Percentiles rank a stretch among this genome's conserved stretches.
Evolutionary conservation across 169 alveolate species (phyloP).

Genomic region (Cryptosporidium ryanae): DNA sequence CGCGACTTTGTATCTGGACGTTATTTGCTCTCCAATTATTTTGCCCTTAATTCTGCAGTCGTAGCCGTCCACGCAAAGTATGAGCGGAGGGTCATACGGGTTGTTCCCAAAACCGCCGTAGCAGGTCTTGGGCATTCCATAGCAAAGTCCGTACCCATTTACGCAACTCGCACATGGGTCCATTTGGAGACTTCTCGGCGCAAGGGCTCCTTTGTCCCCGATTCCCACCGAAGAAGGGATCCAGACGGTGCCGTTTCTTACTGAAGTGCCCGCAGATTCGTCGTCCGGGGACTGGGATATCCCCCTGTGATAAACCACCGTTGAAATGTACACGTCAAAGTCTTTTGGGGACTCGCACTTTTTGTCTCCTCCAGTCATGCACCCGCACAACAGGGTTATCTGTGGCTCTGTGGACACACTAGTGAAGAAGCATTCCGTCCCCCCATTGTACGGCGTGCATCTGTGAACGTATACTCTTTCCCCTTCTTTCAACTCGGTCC

Average conservation of each 20-base stretch:
- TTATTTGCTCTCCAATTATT: conserved; percentile 65
- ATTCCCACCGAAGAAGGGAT: background rate
- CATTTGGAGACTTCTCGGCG: conserved; percentile 15
- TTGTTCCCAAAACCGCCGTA: conserved; percentile 74
- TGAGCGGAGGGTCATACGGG: conserved; percentile 62
- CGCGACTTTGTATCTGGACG: conserved; percentile 67
- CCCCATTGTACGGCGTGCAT: conserved; percentile 35
- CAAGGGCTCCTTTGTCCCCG: background rate
- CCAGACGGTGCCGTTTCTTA: background rate
- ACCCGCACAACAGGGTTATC: conserved; percentile 54
- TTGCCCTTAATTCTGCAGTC: conserved; percentile 67
- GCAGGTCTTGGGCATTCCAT: conserved; percentile 68
- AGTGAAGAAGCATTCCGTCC: conserved; percentile 42
- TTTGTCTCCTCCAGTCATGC: background rate
- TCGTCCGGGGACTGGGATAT: background rate
- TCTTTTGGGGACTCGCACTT: conserved; percentile 15
- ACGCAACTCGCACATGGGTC: conserved; percentile 75
- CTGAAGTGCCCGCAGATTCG: background rate
- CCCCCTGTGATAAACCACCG: conserved; percentile 45
- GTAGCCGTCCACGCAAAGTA: conserved; percentile 71
- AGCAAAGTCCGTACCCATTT: conserved; percentile 71
- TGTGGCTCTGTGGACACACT: conserved; percentile 25
- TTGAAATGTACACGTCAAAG: conserved; percentile 1
- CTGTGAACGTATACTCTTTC: conserved; percentile 19
- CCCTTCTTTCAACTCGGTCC: conserved; percentile 1